These are phyloP conservation scores for Plenodomus lindquistii DNA, from an alignment of 2,329 filamentous ascomycete species.

Conservation along the genomic window DNA sequence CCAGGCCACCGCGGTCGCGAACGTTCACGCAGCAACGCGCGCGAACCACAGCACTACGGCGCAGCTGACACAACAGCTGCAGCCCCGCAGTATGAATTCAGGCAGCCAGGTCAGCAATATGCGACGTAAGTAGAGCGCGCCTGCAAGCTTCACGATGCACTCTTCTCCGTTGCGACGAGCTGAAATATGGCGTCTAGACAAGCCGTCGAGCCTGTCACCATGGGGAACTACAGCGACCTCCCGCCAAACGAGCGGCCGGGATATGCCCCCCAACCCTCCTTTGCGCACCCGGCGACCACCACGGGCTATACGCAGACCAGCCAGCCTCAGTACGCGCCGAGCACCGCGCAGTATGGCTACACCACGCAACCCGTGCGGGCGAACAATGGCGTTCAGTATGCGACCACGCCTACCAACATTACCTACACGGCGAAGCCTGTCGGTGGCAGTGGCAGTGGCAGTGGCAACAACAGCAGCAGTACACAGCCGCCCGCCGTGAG, in stretches of 20 bases:
- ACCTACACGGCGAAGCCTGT: constrained; percentile 50
- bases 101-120: constrained; percentile 44
- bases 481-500: constrained; percentile 27
- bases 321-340: constrained; percentile 39
- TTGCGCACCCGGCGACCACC: constrained; percentile 16
- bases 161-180: constrained; percentile 13
- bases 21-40: constrained; percentile 47
- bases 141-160: constrained; percentile 1
- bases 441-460: constrained; percentile 8
- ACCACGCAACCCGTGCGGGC: constrained; percentile 23
- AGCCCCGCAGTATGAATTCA: constrained; percentile 46
- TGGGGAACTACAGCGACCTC: constrained; percentile 51
- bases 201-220: constrained; percentile 43
- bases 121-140: constrained; percentile 35
- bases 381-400: constrained; percentile 44
- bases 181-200: constrained; percentile 41
- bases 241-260: constrained; percentile 50
- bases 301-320: constrained; percentile 25
- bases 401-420: constrained; percentile 45
- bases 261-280: constrained; percentile 26
- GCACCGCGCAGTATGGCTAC: constrained; percentile 32
- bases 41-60: constrained; percentile 40
- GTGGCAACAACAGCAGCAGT: constrained; percentile 6
- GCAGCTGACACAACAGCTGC: constrained; percentile 33
- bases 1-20: constrained; percentile 44